phyloP scores from a whole-genome alignment of 768 basidiomycete species.

The Sutorius australiensis region DNA sequence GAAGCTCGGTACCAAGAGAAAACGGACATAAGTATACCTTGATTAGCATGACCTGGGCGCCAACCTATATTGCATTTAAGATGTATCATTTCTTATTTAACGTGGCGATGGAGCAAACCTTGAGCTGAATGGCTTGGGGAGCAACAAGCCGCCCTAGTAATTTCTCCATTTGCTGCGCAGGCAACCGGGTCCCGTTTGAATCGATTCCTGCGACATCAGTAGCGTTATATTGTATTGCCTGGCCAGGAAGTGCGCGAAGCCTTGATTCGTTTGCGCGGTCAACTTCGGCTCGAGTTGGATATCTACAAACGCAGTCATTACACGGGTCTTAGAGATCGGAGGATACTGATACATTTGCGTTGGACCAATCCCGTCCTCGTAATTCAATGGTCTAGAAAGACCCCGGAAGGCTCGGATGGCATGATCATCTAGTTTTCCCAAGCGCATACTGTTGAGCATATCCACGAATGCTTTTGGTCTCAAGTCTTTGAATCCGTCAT shows the following conservation, averaged over 20 bases:
- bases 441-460: slow-evolving; percentile 86
- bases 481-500: not conserved
- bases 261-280: slow-evolving; percentile 59
- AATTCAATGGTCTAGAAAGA: slow-evolving; percentile 55
- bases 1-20: not conserved
- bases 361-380: slow-evolving; percentile 72
- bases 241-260: slow-evolving; percentile 40
- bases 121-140: slow-evolving; percentile 42
- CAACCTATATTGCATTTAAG: slow-evolving; percentile 42
- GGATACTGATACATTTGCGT: slow-evolving; percentile 63
- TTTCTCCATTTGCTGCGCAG: slow-evolving; percentile 37
- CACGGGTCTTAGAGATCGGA: not conserved
- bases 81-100: not conserved
- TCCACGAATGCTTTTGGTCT: slow-evolving; percentile 58
- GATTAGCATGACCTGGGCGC: slow-evolving; percentile 84
- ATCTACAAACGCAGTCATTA: slow-evolving; percentile 39
- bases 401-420: slow-evolving; percentile 47
- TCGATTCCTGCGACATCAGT: slow-evolving; percentile 46
- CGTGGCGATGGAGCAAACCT: slow-evolving; percentile 33
- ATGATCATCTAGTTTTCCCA: slow-evolving; percentile 52
- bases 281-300: slow-evolving; percentile 70
- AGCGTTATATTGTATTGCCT: slow-evolving; percentile 39
- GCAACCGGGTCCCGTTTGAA: slow-evolving; percentile 37
- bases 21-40: slow-evolving; percentile 41
- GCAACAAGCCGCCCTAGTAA: slow-evolving; percentile 63